phyloP scores from a whole-genome alignment of 164 flowering plant genomes.

The Tetrastigma voinierianum region DNA sequence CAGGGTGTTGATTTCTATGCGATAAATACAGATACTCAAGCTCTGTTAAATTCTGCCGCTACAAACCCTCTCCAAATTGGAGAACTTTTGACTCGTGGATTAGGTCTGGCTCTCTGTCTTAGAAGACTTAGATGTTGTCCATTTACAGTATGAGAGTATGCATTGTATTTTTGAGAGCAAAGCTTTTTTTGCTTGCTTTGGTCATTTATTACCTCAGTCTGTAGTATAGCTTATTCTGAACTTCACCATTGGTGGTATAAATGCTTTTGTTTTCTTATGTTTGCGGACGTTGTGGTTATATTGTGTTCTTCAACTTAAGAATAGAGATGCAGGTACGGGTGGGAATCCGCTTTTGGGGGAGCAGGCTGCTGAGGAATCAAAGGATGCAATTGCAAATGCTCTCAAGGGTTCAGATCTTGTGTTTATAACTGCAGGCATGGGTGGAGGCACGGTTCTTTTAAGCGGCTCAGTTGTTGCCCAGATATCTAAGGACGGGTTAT shows the following conservation, averaged over 20 bases:
- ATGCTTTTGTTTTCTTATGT: no score
- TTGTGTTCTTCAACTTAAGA: slow-evolving; percentile 15
- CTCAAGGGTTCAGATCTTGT: slow-evolving; percentile 96
- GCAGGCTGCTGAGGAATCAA: slow-evolving; percentile 99
- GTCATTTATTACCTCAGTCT: neutral
- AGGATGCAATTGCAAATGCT: slow-evolving; percentile 80
- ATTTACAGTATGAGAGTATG: no score
- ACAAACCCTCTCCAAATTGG: slow-evolving; percentile 92
- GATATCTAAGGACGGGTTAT: slow-evolving; percentile 93
- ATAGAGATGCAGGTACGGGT: slow-evolving; percentile 79
- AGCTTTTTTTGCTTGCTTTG: neutral
- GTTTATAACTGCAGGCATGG: slow-evolving; percentile 98
- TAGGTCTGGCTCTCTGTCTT: slow-evolving; percentile 57
- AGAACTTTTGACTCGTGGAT: slow-evolving; percentile 96
- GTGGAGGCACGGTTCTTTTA: slow-evolving; percentile 99
- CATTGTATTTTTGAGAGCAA: neutral
- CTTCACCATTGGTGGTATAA: no score
- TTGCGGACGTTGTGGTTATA: no score
- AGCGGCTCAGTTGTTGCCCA: slow-evolving; percentile 98
- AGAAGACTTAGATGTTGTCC: neutral
- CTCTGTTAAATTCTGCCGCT: slow-evolving; percentile 81
- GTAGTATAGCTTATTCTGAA: no score
- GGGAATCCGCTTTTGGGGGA: slow-evolving; percentile 95
- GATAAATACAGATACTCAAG: slow-evolving; percentile 93
- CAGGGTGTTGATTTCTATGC: slow-evolving; percentile 97